Evolutionary conservation across 208 protist genomes (phyloP).

Genomic region (Phytomonas serpens): DNA sequence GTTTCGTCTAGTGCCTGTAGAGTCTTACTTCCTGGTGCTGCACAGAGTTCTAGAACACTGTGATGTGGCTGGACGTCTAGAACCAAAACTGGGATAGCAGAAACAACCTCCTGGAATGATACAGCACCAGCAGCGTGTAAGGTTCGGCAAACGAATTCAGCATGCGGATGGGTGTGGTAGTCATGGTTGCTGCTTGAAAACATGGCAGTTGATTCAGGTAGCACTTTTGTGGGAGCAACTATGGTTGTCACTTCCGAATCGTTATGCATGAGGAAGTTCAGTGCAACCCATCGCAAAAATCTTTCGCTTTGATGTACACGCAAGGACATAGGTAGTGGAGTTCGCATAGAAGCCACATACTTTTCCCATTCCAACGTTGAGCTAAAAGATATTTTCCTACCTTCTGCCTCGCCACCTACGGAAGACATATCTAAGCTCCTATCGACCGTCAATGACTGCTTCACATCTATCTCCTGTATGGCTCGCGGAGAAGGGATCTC

Average conservation of each 20-base stretch:
- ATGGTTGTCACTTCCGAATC: slow-evolving; percentile 19
- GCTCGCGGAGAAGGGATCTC: slow-evolving; percentile 9
- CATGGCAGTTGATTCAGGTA: slow-evolving; percentile 25
- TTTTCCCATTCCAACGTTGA: slow-evolving; percentile 36
- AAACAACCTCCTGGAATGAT: slow-evolving; percentile 88
- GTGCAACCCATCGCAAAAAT: slow-evolving; percentile 26
- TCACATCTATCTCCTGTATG: slow-evolving; percentile 6
- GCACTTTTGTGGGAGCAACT: slow-evolving; percentile 25
- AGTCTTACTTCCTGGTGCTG: slow-evolving; percentile 89
- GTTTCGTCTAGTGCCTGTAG: slow-evolving; percentile 84
- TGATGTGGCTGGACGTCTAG: slow-evolving; percentile 72
- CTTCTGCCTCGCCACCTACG: background rate
- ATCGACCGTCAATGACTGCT: background rate
- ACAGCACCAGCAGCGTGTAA: slow-evolving; percentile 75
- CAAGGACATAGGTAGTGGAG: slow-evolving; percentile 81
- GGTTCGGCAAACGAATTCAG: slow-evolving; percentile 76
- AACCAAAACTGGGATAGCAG: slow-evolving; percentile 68
- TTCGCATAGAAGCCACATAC: slow-evolving; percentile 44
- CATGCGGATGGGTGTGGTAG: slow-evolving; percentile 59
- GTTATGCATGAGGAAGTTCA: slow-evolving; percentile 23
- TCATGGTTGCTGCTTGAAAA: slow-evolving; percentile 68
- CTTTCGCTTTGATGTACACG: slow-evolving; percentile 73
- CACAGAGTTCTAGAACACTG: slow-evolving; percentile 85
- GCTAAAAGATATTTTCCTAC: background rate
- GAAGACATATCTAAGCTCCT: background rate